Conservation (phyloP, 257 asterid genomes). For the Solanum corneliomulleri region DNA sequence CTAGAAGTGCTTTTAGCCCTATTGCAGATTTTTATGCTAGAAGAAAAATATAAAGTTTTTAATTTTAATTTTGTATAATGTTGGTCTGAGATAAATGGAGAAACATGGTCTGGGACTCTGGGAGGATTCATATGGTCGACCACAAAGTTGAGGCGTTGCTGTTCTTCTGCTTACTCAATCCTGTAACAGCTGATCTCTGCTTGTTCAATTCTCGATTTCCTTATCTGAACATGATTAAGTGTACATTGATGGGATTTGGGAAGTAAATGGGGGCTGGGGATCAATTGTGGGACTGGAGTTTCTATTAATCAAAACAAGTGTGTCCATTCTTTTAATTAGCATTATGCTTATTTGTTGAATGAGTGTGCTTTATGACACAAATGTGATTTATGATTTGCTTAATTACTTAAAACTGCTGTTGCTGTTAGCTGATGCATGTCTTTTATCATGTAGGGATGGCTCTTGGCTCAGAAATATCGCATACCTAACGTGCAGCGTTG, state of each 20-base stretch:
- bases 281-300: neutral
- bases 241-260: neutral
- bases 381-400: neutral
- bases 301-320: neutral
- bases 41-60: neutral
- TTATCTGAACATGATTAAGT: neutral
- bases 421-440: neutral
- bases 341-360: neutral
- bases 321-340: neutral
- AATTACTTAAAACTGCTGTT: neutral
- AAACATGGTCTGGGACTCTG: neutral
- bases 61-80: neutral
- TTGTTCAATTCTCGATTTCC: neutral
- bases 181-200: neutral
- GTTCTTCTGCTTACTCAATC: neutral
- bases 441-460: neutral
- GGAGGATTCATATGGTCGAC: neutral
- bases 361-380: neutral
- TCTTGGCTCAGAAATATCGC: neutral
- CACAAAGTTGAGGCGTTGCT: neutral
- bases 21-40: neutral
- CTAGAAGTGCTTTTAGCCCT: neutral
- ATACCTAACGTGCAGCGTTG: neutral
- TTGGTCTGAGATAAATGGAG: neutral
- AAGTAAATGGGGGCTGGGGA: neutral